Percentiles rank a stretch among this genome's conserved stretches.
Conservation (phyloP, 352 stramenopile genomes). For the Globisporangium ultimum region DNA sequence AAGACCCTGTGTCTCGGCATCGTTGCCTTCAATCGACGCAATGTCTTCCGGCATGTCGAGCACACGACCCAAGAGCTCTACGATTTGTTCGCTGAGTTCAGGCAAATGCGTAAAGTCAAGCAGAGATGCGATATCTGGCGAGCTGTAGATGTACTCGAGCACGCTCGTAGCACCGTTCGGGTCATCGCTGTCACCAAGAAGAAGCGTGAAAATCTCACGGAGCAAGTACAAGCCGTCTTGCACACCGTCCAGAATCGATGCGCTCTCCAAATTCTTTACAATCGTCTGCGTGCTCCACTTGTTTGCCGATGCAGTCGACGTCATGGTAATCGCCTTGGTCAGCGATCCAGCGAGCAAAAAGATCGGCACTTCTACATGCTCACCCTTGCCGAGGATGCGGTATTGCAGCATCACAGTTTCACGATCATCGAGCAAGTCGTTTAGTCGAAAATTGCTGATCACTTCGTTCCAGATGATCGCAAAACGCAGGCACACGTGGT, state of each 20-base stretch:
- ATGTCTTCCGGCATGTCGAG: constrained; percentile 82
- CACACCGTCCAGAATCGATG: constrained; percentile 55
- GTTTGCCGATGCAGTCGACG: constrained; percentile 42
- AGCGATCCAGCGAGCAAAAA: constrained; percentile 78
- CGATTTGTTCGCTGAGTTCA: constrained; percentile 57
- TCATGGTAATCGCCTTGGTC: constrained; percentile 57
- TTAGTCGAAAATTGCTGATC: constrained; percentile 82
- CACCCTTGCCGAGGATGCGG: constrained; percentile 65
- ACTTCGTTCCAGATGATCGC: constrained; percentile 88
- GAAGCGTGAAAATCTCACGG: constrained; percentile 63
- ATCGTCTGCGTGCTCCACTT: constrained; percentile 50
- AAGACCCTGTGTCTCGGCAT: constrained; percentile 33
- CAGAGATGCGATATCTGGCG: constrained; percentile 48
- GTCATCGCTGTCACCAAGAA: constrained; percentile 57
- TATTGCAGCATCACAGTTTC: constrained; percentile 86
- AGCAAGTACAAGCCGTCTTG: constrained; percentile 56
- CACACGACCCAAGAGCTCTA: constrained; percentile 71
- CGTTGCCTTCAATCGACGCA: constrained; percentile 36
- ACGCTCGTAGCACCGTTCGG: constrained; percentile 41
- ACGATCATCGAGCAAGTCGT: constrained; percentile 78
- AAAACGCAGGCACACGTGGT: constrained; percentile 71
- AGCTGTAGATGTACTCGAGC: constrained; percentile 61
- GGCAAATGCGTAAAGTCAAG: constrained; percentile 61
- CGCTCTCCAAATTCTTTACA: constrained; percentile 57
- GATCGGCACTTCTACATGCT: constrained; percentile 72